These are phyloP conservation scores for Astragalus membranaceus DNA, from an alignment of 306 rosid genomes.

Conservation along the genomic window DNA sequence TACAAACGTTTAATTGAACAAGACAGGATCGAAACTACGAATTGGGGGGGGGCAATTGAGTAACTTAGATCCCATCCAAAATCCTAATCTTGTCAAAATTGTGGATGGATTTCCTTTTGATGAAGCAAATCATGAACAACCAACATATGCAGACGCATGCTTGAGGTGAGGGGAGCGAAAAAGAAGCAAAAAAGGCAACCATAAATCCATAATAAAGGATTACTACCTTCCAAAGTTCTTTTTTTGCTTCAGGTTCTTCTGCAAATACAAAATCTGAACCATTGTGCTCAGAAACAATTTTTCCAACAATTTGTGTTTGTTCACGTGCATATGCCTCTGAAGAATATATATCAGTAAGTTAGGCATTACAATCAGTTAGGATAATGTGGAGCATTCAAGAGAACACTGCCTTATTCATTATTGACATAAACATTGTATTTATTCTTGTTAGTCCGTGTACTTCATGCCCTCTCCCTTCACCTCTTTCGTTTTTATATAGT, in stretches of 20 bases:
- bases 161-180: background rate
- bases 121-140: background rate
- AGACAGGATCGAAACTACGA: background rate
- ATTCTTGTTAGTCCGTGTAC: background rate
- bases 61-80: background rate
- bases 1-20: background rate
- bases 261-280: conserved; percentile 93
- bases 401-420: background rate
- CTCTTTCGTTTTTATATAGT: background rate
- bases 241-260: conserved; percentile 80
- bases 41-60: background rate
- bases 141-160: background rate
- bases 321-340: conserved; percentile 92
- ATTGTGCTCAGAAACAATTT: conserved; percentile 72
- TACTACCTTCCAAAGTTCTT: conserved; percentile 86
- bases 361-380: background rate
- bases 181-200: background rate
- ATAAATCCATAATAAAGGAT: background rate
- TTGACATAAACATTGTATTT: background rate
- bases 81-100: background rate
- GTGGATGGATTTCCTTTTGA: background rate
- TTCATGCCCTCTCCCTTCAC: background rate
- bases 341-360: conserved; percentile 14
- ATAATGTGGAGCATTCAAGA: conserved; percentile 12
- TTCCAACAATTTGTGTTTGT: conserved; percentile 83